A percentile compares a stretch with the other conserved stretches of the same genome.
Conservation (phyloP, 139 green algal species). For the Chlamydomonas sp. region DNA sequence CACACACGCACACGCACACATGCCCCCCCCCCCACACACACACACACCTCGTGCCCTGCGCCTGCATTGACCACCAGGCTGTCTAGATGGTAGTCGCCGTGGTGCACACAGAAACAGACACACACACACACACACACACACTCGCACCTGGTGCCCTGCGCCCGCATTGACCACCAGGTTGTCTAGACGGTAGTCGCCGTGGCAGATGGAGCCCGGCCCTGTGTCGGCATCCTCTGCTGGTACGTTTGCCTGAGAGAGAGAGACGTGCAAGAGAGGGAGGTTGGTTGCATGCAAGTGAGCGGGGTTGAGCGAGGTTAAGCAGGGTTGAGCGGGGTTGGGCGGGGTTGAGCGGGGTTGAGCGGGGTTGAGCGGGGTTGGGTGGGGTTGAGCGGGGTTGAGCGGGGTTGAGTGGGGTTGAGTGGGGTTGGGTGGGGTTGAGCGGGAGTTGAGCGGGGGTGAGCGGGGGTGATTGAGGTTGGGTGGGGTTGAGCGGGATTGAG, state of each 20-base stretch:
- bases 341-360: too few species aligned
- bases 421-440: too few species aligned
- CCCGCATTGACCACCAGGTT: slow-evolving; percentile 90
- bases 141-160: too few species aligned
- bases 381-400: too few species aligned
- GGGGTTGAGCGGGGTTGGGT: too few species aligned
- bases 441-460: background rate
- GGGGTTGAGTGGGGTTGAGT: too few species aligned
- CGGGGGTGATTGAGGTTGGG: background rate
- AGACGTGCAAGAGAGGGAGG: slow-evolving; percentile 69
- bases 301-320: background rate
- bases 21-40: too few species aligned
- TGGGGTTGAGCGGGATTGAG: background rate
- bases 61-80: slow-evolving; percentile 90
- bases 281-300: slow-evolving; percentile 1
- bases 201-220: slow-evolving; percentile 38
- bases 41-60: too few species aligned
- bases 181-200: slow-evolving; percentile 94
- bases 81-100: slow-evolving; percentile 94
- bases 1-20: too few species aligned
- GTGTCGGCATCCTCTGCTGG: slow-evolving; percentile 48
- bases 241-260: slow-evolving; percentile 61
- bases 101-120: too few species aligned
- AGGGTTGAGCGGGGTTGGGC: too few species aligned
- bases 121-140: too few species aligned